Evolutionary conservation across 805 yeast species (phyloP), one percentile per base, ranked within the genome.

Genomic region (Wickerhamiella dianesei): DNA sequence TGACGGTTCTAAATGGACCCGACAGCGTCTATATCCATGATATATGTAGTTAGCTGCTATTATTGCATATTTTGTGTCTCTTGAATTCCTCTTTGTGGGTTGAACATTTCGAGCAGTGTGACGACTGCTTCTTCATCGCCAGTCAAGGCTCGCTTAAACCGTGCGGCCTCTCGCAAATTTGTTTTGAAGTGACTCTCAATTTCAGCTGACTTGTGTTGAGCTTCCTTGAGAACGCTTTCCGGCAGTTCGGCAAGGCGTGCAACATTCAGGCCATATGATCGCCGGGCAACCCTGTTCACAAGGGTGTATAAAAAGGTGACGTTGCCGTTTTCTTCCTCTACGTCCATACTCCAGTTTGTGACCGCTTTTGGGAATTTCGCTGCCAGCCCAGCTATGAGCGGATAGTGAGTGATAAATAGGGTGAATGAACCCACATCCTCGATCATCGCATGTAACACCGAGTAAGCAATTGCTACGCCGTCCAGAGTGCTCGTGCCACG

Each of bases 391-490:
- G 78, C 73, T 37, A 87, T 64, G 17, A 75, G 70, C 4, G 88
- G 87, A 56, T 79, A 87, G 62, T 87, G 96, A 0, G 96, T 87
- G 35, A 88, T 82, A 62, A 86, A 87, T 37, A 87, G 64, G 0
- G 82, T 73, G 48, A 82, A 65, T 0, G 88, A 80, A 19, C 65
- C 58, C 3, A 62, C 52, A 3, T 63, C 63, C 3, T 57, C 52
- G 2, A 75, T 61, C 50, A 82, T 72, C 54, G 81, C 78, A 46
- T 74, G 68, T 46, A 87, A 64, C 2, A 87, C 76, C 0, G 94
- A 68, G 59, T 77, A 75, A 0, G 95, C 94, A 25, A 87, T 77
- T 0, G 94, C 78, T 40, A 77, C 79, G 0, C 96, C 96, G 61
- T 88, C 96, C 44, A 65, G 62, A 0, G 87, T 77, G 1, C 82